Conservation (phyloP, 257 asterid species). For the Fraxinus quadrangulata region DNA sequence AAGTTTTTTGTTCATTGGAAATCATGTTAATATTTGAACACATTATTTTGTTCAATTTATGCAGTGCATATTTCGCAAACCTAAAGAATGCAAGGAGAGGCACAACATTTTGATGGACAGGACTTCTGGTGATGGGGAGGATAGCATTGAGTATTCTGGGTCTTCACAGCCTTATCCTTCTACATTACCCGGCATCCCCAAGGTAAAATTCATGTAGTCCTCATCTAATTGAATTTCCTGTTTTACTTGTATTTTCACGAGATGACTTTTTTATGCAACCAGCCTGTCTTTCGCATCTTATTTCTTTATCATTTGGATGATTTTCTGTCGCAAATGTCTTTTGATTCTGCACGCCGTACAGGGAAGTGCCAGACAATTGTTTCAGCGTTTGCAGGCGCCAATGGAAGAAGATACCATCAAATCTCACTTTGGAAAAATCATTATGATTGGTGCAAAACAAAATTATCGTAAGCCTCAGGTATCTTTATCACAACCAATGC, state of each 20-base stretch:
- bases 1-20: not conserved
- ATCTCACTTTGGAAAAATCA: constrained; percentile 91
- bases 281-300: not conserved
- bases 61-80: constrained; percentile 84
- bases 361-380: constrained; percentile 98
- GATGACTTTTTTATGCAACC: not conserved
- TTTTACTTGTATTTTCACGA: constrained; percentile 18
- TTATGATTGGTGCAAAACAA: constrained; percentile 62
- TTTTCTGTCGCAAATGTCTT: constrained; percentile 16
- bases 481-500: constrained; percentile 25
- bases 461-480: constrained; percentile 73
- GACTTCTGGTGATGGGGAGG: constrained; percentile 85
- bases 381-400: constrained; percentile 94
- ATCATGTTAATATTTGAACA: not conserved
- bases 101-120: constrained; percentile 73
- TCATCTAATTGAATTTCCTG: constrained; percentile 18
- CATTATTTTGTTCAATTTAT: constrained; percentile 25
- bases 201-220: constrained; percentile 44
- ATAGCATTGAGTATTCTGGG: constrained; percentile 96
- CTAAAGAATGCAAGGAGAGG: constrained; percentile 95
- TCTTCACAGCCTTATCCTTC: constrained; percentile 90
- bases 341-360: constrained; percentile 44
- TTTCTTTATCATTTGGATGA: constrained; percentile 21
- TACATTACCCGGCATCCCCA: constrained; percentile 96
- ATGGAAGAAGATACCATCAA: constrained; percentile 90